Percentiles rank a stretch among this genome's conserved stretches.
Evolutionary conservation across 1,139 yeast species (phyloP).

Genomic region (Geotrichum aggregatum): DNA sequence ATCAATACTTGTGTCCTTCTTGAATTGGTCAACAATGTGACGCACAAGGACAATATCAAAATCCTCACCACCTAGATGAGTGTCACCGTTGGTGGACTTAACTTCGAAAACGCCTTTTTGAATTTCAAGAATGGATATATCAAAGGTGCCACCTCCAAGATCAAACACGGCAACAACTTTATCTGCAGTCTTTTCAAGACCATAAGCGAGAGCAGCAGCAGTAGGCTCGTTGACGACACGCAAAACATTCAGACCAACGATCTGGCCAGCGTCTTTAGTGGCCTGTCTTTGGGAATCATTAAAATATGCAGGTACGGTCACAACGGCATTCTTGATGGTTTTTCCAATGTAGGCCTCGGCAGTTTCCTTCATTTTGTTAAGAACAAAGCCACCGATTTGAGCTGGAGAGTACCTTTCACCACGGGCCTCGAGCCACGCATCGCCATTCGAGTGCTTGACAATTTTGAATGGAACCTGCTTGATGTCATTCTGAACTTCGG

Average conservation of each 20-base stretch:
- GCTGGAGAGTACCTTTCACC: slow-evolving; percentile 85
- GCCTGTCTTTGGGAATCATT: slow-evolving; percentile 99
- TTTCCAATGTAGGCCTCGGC: slow-evolving; percentile 91
- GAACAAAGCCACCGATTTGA: slow-evolving; percentile 95
- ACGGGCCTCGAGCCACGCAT: slow-evolving; percentile 97
- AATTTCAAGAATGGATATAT: slow-evolving; percentile 77
- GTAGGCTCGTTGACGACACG: slow-evolving; percentile 99
- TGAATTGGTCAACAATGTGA: slow-evolving; percentile 86
- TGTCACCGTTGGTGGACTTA: slow-evolving; percentile 84
- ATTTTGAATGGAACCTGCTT: slow-evolving; percentile 96
- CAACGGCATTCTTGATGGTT: slow-evolving; percentile 84
- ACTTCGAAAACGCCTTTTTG: slow-evolving; percentile 88
- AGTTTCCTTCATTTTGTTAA: slow-evolving; percentile 95
- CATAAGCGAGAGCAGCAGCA: slow-evolving; percentile 97
- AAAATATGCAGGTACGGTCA: slow-evolving; percentile 96
- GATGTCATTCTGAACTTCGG: slow-evolving; percentile 94
- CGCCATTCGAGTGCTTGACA: slow-evolving; percentile 93
- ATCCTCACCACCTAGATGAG: slow-evolving; percentile 87
- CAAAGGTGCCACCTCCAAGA: slow-evolving; percentile 88
- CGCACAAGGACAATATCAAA: slow-evolving; percentile 80
- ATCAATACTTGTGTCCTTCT: slow-evolving; percentile 88
- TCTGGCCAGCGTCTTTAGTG: slow-evolving; percentile 97
- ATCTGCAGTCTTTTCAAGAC: slow-evolving; percentile 77
- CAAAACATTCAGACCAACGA: slow-evolving; percentile 90
- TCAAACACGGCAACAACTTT: slow-evolving; percentile 80